These are phyloP conservation scores for Russula abietina DNA, from an alignment of 768 basidiomycete genomes.

Conservation along the genomic window DNA sequence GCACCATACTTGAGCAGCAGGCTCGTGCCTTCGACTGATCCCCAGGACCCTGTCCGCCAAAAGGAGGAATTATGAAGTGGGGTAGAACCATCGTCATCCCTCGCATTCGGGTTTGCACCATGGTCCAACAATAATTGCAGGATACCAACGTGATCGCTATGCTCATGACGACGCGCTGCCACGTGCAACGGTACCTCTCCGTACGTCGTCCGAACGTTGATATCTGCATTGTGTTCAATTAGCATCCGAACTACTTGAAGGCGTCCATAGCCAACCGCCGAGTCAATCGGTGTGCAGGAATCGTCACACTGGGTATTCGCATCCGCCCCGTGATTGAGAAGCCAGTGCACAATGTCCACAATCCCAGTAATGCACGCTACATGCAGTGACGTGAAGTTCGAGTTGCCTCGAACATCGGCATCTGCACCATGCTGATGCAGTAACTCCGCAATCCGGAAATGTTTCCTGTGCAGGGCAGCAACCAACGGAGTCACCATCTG, in stretches of 20 bases:
- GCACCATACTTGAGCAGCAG: conserved; percentile 1
- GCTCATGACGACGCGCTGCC: neutral
- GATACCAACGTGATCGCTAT: neutral
- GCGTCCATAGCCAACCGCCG: neutral
- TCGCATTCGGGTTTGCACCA: neutral
- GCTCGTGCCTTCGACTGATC: neutral
- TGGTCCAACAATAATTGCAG: neutral
- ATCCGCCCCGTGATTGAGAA: neutral
- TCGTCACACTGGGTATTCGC: neutral
- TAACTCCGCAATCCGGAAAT: neutral
- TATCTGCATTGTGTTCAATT: neutral
- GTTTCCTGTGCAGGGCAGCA: neutral
- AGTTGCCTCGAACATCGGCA: neutral
- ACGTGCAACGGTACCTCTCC: neutral
- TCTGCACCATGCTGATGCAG: neutral
- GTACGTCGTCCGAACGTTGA: neutral
- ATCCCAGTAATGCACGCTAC: accelerated
- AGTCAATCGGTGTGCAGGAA: neutral
- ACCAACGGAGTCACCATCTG: neutral
- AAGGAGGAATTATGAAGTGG: neutral
- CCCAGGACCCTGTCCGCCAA: no score
- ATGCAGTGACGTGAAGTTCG: accelerated
- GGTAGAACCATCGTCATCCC: neutral
- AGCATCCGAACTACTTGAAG: neutral
- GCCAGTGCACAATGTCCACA: neutral